Evolutionary conservation across 2,329 filamentous ascomycete species (phyloP), one percentile per base, ranked within the genome.

Genomic region (Hypoxylon sp.): DNA sequence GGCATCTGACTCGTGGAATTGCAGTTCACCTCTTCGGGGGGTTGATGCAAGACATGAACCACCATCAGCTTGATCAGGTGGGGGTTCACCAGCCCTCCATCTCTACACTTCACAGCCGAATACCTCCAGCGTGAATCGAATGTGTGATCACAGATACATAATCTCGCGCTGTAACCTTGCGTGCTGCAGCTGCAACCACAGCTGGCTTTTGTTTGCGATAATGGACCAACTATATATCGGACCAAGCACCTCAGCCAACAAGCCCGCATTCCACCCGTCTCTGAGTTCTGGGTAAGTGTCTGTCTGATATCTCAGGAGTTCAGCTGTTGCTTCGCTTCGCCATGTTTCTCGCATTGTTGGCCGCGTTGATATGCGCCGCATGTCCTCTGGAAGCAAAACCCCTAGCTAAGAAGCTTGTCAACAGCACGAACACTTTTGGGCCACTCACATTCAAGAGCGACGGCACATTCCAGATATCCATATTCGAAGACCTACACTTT

Each of bases 401-500:
- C n/a, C 20, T 61, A 21, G 57, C 64, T 69, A 67, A 70, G 52
- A 52, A 3, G 33, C 21, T n/a, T 24, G 8, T 11, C 9, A 64
- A 61, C 43, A 65, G 60, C 26, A 58, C 58, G 18, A 24, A 52
- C 27, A 10, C 55, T 17, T 63, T 64, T 9, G 65, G 58, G 0
- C 70, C 71, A 5, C 65, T 75, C 8, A 67, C 60, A 8, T 81
- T 83, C 62, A 70, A 69, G 7, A 17, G 64, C 1, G 75, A 81
- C 40, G 80, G 79, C 4, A 79, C 74, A 0, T 83, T 84, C 63
- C 79, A 82, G 48, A 74, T 84, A 26, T 75, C 84, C 1, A 79
- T 91, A 10, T 89, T 92, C 59, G 82, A 84, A 23, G 89, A 92
- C 64, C 73, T 91, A 6, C 88, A 92, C 69, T 89, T 88, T 68